Percentiles rank a stretch among this genome's conserved stretches.
Conservation (phyloP, 371 early-diverging fungal species). For the Syncephalastrum racemosum region DNA sequence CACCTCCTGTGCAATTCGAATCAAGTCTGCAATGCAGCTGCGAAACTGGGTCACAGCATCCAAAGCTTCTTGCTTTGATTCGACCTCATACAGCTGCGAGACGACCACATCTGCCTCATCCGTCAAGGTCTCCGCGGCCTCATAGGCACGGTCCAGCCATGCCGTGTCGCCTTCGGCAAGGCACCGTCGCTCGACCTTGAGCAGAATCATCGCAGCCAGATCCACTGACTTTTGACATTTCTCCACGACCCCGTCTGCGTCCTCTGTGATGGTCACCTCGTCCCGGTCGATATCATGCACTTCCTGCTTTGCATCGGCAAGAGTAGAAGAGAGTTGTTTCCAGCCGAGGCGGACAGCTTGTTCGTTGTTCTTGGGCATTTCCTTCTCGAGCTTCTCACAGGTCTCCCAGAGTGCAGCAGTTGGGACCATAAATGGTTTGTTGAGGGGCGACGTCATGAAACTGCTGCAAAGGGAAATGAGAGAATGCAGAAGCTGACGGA, state of each 20-base stretch:
- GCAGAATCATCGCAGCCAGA: constrained; percentile 30
- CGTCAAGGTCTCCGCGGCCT: constrained; percentile 18
- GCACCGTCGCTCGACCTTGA: constrained; percentile 41
- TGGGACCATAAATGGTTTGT: constrained; percentile 34
- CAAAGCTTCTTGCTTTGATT: constrained; percentile 8
- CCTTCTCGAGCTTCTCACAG: constrained; percentile 24
- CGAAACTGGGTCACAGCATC: too few species aligned
- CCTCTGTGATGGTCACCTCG: constrained; percentile 47
- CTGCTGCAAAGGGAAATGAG: constrained; percentile 28
- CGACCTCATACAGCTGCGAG: constrained; percentile 42
- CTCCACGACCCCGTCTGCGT: constrained; percentile 34
- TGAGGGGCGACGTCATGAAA: constrained; percentile 19
- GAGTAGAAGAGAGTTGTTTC: constrained; percentile 17
- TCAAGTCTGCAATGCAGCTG: constrained; percentile 21
- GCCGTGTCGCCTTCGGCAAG: constrained; percentile 12
- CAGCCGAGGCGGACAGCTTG: constrained; percentile 30
- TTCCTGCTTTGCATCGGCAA: constrained; percentile 39
- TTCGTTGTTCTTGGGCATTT: constrained; percentile 29
- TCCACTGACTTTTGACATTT: constrained; percentile 35
- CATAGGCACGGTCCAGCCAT: constrained; percentile 29
- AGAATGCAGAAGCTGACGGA: constrained; percentile 24
- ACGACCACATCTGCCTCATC: constrained; percentile 44
- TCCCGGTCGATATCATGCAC: constrained; percentile 36
- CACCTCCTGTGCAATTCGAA: constrained; percentile 28
- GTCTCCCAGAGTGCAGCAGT: constrained; percentile 50